A percentile compares a stretch with the other conserved stretches of the same genome.
Evolutionary conservation across 2,329 filamentous ascomycete genomes (phyloP).

Genomic region (Pyrenophora teres): DNA sequence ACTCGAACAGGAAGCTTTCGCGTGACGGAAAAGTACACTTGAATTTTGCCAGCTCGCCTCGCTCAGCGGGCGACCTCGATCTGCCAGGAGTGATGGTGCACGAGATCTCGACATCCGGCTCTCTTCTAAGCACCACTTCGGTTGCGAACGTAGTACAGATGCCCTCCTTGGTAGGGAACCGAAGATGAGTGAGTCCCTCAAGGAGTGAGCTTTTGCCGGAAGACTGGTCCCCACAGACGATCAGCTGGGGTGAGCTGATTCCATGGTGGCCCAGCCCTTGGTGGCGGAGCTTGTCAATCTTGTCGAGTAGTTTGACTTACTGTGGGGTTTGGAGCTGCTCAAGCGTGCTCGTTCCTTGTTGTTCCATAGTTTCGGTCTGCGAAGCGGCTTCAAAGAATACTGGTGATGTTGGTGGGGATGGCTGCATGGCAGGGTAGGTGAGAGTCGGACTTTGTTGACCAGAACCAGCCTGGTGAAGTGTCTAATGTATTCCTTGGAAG

Average conservation of each 20-base stretch:
- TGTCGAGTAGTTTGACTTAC: constrained; percentile 55
- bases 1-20: constrained; percentile 44
- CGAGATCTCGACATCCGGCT: constrained; percentile 43
- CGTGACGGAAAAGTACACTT: constrained; percentile 19
- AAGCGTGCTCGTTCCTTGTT: constrained; percentile 21
- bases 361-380: constrained; percentile 14
- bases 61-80: constrained; percentile 16
- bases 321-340: constrained; percentile 34
- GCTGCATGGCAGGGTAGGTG: not conserved
- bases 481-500: no score
- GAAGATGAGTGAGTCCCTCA: constrained; percentile 56
- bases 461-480: not conserved
- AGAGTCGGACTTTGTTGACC: not conserved
- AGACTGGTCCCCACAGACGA: constrained; percentile 40
- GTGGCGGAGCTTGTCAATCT: constrained; percentile 55
- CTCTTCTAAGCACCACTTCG: constrained; percentile 60
- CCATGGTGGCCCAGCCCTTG: constrained; percentile 39
- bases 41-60: constrained; percentile 24
- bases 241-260: constrained; percentile 37
- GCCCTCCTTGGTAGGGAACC: constrained; percentile 60
- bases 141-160: constrained; percentile 66
- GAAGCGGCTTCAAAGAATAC: constrained; percentile 4
- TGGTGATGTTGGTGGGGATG: not conserved
- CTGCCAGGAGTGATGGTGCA: constrained; percentile 50
- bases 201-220: constrained; percentile 40